Base-by-base conservation (phyloP, 2,329 filamentous ascomycete species). In the Sporothrix variecibatus region DNA sequence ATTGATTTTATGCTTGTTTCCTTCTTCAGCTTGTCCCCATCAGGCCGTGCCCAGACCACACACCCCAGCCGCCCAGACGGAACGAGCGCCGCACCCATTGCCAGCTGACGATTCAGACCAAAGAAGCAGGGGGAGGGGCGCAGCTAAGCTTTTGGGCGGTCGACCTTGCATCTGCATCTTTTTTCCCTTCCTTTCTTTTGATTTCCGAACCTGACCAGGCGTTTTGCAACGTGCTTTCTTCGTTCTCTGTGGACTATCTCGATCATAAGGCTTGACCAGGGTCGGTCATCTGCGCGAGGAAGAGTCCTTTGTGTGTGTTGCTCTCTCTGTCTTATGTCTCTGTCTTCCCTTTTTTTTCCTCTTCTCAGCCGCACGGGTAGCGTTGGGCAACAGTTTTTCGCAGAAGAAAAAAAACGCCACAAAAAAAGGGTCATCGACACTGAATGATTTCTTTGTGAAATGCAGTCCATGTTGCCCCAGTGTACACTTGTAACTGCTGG, bases 91-190 rank as follows among this genome's bases (percentile, higher is more conserved):
- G 31, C 58, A 64, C 58, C 58, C 58, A 60, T 11, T 38, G 28
- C n/a, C 28, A 17, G n/a, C 28, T n/a, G 51, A 56, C 26, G 23
- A 56, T 9, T 26, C 51, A 26, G 23, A 15, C 17, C 31, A 64
- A 15, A 62, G 12, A 15, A n/a, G 31, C 58, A 34, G 40, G 34
- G 60, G 60, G 17, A 43, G 20, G 62, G 62, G 23, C 62, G 62
- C 40, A 67, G 62, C 38, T 67, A 67, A 67, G 40, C 38, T 67
- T 67, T 67, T 67, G 34, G 62, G 38, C 38, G n/a, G 34, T 46
- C 38, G 11, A 11, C n/a, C 43, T n/a, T 46, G 23, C n/a, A 67
- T 17, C 38, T 26, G n/a, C n/a, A 6, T 64, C 58, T 20, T 46
- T 12, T 23, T n/a, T 11, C 23, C 12, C 20, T 20, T 64, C 20